Evolutionary conservation across 225 moss, liverwort and hornwort species (phyloP).

Genomic region (Neckera pumila): DNA sequence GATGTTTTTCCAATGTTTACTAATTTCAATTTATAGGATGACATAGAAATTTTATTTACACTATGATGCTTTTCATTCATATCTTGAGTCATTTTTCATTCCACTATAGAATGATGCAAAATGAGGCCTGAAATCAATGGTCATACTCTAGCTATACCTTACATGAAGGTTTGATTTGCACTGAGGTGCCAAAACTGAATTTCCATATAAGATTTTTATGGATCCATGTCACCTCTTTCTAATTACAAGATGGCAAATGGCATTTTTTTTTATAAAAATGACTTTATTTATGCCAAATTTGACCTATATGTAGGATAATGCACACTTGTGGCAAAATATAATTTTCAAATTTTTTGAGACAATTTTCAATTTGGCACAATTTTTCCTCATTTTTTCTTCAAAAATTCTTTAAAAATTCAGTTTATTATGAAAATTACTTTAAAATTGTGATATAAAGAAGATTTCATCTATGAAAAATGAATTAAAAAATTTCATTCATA

Average conservation of each 20-base stretch:
- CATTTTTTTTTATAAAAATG: too few relatives aligned
- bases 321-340: accelerated
- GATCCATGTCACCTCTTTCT: too few relatives aligned
- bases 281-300: too few relatives aligned
- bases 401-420: not conserved
- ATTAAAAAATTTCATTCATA: not conserved
- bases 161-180: accelerated
- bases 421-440: not conserved
- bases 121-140: too few relatives aligned
- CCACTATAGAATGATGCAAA: too few relatives aligned
- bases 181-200: too few relatives aligned
- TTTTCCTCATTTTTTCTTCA: not conserved
- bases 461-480: not conserved
- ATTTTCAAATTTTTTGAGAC: not conserved
- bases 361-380: not conserved
- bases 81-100: too few relatives aligned
- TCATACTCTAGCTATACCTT: too few relatives aligned
- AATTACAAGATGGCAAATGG: too few relatives aligned
- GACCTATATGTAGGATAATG: too few relatives aligned
- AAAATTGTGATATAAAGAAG: not conserved
- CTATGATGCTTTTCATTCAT: not conserved
- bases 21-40: not conserved
- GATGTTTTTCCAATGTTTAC: not conserved
- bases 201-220: accelerated
- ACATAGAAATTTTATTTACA: not conserved